Percentiles rank a stretch among this genome's conserved stretches.
Evolutionary conservation across 2,329 filamentous ascomycete species (phyloP).

Genomic region (Ceratocystis papillata): DNA sequence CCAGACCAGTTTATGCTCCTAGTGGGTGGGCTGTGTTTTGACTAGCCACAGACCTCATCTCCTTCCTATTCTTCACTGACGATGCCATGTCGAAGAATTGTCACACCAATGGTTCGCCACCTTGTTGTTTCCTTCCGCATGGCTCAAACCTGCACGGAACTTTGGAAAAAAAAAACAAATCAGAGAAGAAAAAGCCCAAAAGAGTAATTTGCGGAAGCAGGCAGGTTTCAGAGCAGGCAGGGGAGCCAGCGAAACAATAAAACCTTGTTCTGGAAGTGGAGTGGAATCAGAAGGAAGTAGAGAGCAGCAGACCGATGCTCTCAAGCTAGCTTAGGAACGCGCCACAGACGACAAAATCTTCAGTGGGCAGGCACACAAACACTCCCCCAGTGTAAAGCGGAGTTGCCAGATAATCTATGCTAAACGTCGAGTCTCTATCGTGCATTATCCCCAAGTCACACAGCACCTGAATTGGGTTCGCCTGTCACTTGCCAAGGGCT

Average conservation of each 20-base stretch:
- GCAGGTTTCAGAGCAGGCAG: slow-evolving; percentile 9
- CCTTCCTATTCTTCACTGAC: neutral
- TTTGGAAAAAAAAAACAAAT: neutral
- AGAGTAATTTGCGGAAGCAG: slow-evolving; percentile 9
- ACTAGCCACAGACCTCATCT: neutral
- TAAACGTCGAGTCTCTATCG: no score
- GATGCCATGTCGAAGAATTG: neutral
- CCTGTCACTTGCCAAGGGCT: neutral
- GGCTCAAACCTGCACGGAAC: slow-evolving; percentile 4
- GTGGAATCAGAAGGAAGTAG: neutral
- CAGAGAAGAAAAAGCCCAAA: slow-evolving; percentile 9
- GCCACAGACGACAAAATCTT: neutral
- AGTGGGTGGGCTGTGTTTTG: neutral
- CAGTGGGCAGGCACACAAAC: neutral
- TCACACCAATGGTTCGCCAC: slow-evolving; percentile 3
- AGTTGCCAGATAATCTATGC: no score
- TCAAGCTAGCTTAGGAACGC: neutral
- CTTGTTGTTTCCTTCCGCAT: neutral
- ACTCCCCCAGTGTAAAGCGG: no score
- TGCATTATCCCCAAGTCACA: no score
- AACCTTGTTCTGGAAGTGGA: slow-evolving; percentile 11
- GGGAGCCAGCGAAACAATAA: slow-evolving; percentile 6
- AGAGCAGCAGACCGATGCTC: neutral
- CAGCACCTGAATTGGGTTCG: no score
- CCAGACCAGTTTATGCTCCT: neutral